Conservation (phyloP, 805 yeast species). For the Lipomyces spencermartinsiae region DNA sequence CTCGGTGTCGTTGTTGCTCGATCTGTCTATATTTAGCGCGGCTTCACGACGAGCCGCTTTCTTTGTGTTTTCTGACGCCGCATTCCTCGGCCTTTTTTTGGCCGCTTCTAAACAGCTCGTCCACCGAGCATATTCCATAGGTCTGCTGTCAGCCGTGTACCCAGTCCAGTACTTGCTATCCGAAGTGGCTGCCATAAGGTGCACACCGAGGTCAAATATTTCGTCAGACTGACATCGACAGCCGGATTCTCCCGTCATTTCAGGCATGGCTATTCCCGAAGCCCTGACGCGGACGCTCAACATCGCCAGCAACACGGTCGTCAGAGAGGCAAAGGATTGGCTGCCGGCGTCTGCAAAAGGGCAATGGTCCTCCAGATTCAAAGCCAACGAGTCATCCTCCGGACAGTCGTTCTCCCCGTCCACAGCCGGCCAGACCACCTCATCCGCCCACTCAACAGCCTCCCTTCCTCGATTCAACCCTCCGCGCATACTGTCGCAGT, state of each 20-base stretch:
- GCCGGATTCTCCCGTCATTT: background rate
- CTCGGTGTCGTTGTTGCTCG: too few relatives aligned
- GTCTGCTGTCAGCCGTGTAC: too few relatives aligned
- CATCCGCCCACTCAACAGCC: background rate
- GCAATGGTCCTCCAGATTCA: slow-evolving; percentile 25
- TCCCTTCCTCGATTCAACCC: slow-evolving; percentile 9
- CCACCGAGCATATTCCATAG: too few relatives aligned
- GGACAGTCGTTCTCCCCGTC: background rate
- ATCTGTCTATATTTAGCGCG: too few relatives aligned
- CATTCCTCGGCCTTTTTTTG: too few relatives aligned
- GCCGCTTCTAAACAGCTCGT: too few relatives aligned
- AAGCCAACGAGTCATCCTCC: slow-evolving; percentile 8
- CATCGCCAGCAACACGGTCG: background rate
- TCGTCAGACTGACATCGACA: background rate
- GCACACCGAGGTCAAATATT: background rate
- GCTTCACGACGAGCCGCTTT: too few relatives aligned
- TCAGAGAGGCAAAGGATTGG: slow-evolving; percentile 25
- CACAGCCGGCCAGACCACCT: slow-evolving; percentile 6
- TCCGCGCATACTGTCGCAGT: background rate
- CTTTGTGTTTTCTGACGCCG: too few relatives aligned
- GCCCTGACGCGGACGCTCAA: background rate
- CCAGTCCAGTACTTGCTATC: too few relatives aligned
- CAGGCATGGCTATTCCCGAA: background rate
- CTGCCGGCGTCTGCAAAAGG: slow-evolving; percentile 26
- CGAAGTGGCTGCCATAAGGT: background rate